These are phyloP conservation scores for Neofusicoccum umdonicola DNA, from an alignment of 2,329 filamentous ascomycete species.

Conservation along the genomic window DNA sequence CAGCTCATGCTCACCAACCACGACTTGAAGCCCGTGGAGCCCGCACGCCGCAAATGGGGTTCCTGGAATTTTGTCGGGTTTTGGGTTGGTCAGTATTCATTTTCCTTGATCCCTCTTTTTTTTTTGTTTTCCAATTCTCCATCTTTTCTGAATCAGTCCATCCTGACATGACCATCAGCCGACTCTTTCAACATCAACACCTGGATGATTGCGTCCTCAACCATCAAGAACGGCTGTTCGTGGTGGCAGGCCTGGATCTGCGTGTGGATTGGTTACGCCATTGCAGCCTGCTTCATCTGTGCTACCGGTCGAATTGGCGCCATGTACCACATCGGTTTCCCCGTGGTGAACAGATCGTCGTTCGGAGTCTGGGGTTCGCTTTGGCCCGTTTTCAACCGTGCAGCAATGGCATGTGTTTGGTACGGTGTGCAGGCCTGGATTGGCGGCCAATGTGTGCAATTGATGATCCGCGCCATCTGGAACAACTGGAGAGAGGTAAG, in stretches of 20 bases:
- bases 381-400: conserved; percentile 86
- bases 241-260: conserved; percentile 84
- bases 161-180: conserved; percentile 25
- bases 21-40: conserved; percentile 78
- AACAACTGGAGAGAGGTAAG: conserved; percentile 55
- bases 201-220: conserved; percentile 88
- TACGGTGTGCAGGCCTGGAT: conserved; percentile 85
- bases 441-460: conserved; percentile 73
- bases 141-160: not conserved
- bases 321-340: conserved; percentile 85
- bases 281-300: conserved; percentile 73
- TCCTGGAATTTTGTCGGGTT: conserved; percentile 86
- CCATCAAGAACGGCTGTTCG: conserved; percentile 73
- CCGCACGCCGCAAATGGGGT: conserved; percentile 76
- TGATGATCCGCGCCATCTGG: conserved; percentile 90
- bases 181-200: conserved; percentile 63
- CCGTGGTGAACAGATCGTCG: conserved; percentile 71
- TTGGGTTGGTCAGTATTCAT: conserved; percentile 60
- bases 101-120: not conserved
- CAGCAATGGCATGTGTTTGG: conserved; percentile 86
- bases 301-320: conserved; percentile 80
- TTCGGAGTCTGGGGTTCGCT: conserved; percentile 88
- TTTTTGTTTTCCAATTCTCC: not conserved
- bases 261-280: conserved; percentile 80
- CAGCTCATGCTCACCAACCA: conserved; percentile 87